Evolutionary conservation across 192 early-diverging fungal genomes (phyloP), one percentile per base, ranked within the genome.

Genomic region (Pilaira anomala): DNA sequence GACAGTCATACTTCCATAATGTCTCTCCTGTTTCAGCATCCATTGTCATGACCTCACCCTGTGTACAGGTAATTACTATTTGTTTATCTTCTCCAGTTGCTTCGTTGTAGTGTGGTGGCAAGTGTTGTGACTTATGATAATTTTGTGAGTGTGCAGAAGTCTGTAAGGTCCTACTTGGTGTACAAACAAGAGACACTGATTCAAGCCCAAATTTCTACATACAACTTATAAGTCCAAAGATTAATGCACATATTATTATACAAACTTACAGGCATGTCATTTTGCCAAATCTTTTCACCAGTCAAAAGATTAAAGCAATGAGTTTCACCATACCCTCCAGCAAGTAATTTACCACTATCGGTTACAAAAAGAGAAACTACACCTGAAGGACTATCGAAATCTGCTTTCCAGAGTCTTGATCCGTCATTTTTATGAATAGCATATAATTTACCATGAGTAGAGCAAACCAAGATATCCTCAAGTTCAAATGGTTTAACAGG

Each of bases 311-410:
- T 54, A 1, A 63, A 18, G 11, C 45, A 62, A 29, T n/a, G 44
- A 13, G 68, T 63, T 29, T 42, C 58, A 26, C 61, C 61, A 18
- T 22, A 9, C 1, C 42, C 42, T 22, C 45, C 54, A 1, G 39
- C 45, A 41, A 69, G 41, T 19, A 69, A 25, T 29, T 49, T 56
- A 25, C 51, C 68, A 1, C 18, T n/a, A 24, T 63, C 68, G 7
- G 60, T 62, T 30, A 69, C 42, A 48, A 69, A 69, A 16, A 63
- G 26, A 6, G 68, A 57, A 6, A 69, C 24, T 12, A 58, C 8
- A 1, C 49, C n/a, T n/a, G n/a, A n/a, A n/a, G n/a, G n/a, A n/a
- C n/a, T n/a, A n/a, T n/a, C n/a, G n/a, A n/a, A n/a, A n/a, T n/a
- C n/a, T n/a, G n/a, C n/a, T n/a, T n/a, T n/a, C n/a, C n/a, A n/a